phyloP scores from a whole-genome alignment of 148 eudicot genomes.

The Rhododendron williamsianum region DNA sequence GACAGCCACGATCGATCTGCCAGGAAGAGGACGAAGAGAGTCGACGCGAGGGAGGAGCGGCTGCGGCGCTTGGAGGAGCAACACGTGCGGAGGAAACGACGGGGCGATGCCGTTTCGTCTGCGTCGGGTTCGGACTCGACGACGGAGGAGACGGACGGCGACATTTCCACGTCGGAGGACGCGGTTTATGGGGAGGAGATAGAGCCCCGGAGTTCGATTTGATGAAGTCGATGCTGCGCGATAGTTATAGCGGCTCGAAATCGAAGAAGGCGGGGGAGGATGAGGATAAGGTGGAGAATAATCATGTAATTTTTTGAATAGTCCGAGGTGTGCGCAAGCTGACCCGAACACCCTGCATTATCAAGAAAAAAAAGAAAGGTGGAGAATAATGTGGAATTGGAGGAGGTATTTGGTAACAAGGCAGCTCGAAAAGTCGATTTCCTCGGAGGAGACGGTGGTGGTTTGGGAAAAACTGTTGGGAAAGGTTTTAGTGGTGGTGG shows the following conservation, averaged over 20 bases:
- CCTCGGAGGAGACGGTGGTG: conserved; percentile 12
- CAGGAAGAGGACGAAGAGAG: conserved; percentile 16
- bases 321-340: too few species aligned
- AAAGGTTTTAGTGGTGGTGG: not conserved
- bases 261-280: not conserved
- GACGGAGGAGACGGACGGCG: conserved; percentile 12
- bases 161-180: conserved; percentile 36
- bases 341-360: too few species aligned
- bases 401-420: conserved; percentile 28
- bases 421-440: conserved; percentile 23
- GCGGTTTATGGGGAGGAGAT: conserved; percentile 35
- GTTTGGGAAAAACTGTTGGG: not conserved
- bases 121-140: conserved; percentile 3
- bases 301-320: conserved; percentile 3
- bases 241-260: conserved; percentile 18
- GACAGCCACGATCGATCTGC: not conserved
- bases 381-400: conserved; percentile 52
- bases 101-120: not conserved
- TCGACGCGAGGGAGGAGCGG: conserved; percentile 22
- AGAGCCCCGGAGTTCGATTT: conserved; percentile 59
- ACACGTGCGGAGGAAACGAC: conserved; percentile 14
- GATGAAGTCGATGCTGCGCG: conserved; percentile 54
- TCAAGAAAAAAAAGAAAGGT: not conserved
- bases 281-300: conserved; percentile 19
- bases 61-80: conserved; percentile 19